Percentiles rank a stretch among this genome's conserved stretches.
These are phyloP conservation scores for Termitomyces titanicus DNA, from an alignment of 768 basidiomycete genomes.

Conservation along the genomic window DNA sequence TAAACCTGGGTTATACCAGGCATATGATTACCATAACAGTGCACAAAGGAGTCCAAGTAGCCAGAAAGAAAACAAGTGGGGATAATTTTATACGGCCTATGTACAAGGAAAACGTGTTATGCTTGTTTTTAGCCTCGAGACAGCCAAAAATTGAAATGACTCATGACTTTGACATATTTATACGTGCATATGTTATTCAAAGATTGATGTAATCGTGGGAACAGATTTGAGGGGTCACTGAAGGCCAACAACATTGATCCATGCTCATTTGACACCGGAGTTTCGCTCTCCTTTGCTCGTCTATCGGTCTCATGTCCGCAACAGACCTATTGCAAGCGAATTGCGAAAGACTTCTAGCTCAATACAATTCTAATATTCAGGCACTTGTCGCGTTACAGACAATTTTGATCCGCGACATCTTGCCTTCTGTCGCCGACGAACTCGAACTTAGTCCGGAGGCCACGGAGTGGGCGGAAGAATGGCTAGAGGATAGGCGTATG, in stretches of 20 bases:
- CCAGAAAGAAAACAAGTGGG: neutral
- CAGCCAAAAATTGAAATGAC: too few relatives aligned
- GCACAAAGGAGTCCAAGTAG: neutral
- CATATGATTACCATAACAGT: neutral
- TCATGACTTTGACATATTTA: too few relatives aligned
- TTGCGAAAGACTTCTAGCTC: constrained; percentile 40
- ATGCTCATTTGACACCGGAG: too few relatives aligned
- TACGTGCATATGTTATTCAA: too few relatives aligned
- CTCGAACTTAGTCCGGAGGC: constrained; percentile 45
- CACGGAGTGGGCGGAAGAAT: constrained; percentile 51
- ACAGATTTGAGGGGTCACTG: neutral
- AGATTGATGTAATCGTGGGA: neutral
- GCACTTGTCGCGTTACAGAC: constrained; percentile 45
- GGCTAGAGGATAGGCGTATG: constrained; percentile 67
- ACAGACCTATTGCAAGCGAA: constrained; percentile 43
- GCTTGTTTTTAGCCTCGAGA: neutral
- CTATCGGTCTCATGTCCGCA: constrained; percentile 8
- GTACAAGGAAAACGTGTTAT: too few relatives aligned
- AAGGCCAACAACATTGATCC: too few relatives aligned
- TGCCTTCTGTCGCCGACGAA: constrained; percentile 60
- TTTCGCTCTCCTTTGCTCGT: neutral
- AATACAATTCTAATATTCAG: constrained; percentile 48
- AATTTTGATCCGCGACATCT: constrained; percentile 50
- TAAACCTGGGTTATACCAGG: neutral
- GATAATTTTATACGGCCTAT: too few relatives aligned